Evolutionary conservation across 306 rosid species (phyloP), one percentile per base, ranked within the genome.

Genomic region (Fragaria ananassa): DNA sequence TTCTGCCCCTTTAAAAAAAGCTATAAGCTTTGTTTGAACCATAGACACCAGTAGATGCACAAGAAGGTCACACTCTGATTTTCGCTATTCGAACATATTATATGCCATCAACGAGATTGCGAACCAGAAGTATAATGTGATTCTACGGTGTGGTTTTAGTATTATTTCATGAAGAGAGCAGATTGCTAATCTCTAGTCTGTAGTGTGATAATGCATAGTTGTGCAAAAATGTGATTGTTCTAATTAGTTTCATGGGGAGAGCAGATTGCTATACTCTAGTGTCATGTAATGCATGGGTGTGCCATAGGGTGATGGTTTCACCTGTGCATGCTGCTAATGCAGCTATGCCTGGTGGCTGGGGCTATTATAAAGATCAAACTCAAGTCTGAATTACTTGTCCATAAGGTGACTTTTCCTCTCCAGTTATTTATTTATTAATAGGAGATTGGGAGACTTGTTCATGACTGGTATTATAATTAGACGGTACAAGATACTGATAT

Each of bases 221-320:
- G 35, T 50, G 18, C 14, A 10, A 46, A 47, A 70, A 6, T 27
- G 56, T 27, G 47, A 37, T 31, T 27, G 4, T 27, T 70, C 49
- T 5, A 17, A 17, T 19, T 39, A 6, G 35, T 27, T 66, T 37
- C 12, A 70, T 6, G 42, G 60, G 29, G 17, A 49, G 41, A 49
- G 61, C 25, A 34, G 25, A 49, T 70, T 70, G 74, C 58, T 49
- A 29, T n/a, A 18, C 25, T 15, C 42, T 47, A 15, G 27, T 54
- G 27, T 12, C 60, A 53, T 60, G 49, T 70, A 47, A 31, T 70
- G 74, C 57, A 70, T 27, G 15, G 10, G 74, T 69, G 34, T 31
- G 74, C 23, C 39, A 27, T 49, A 70, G 14, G 18, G 23, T 49
- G 49, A 19, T 66, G 47, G 27, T 29, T 66, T 66, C 31, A 39